A percentile compares a stretch with the other conserved stretches of the same genome.
Conservation (phyloP, 1,284 basidiomycete genomes). For the Rhodotorula sp. region DNA sequence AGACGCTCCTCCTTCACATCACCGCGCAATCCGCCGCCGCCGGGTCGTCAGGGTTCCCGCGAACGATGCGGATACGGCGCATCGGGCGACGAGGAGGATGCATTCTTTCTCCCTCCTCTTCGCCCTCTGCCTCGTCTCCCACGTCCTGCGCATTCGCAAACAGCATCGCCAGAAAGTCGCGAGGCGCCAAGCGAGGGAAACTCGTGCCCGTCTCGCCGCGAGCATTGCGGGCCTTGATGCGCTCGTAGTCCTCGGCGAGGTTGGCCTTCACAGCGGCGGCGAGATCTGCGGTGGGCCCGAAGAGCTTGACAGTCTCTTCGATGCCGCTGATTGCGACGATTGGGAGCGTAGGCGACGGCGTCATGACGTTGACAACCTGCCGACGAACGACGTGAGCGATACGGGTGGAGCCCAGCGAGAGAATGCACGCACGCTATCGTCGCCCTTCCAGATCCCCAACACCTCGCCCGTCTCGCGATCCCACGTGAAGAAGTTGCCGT, state of each 20-base stretch:
- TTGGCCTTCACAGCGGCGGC: slow-evolving; percentile 60
- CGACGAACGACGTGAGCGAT: too few relatives aligned
- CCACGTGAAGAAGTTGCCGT: slow-evolving; percentile 75
- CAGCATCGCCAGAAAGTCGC: too few relatives aligned
- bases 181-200: too few relatives aligned
- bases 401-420: too few relatives aligned
- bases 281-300: slow-evolving; percentile 60
- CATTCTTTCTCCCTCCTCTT: too few relatives aligned
- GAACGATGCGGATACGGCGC: too few relatives aligned
- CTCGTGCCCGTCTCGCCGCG: not conserved
- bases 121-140: too few relatives aligned
- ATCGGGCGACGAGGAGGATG: too few relatives aligned
- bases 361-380: slow-evolving; percentile 74
- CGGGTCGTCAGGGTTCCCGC: too few relatives aligned
- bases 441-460: slow-evolving; percentile 78
- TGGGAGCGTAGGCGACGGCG: slow-evolving; percentile 75
- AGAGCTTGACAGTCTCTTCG: slow-evolving; percentile 81
- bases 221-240: slow-evolving; percentile 51
- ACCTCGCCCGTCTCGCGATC: slow-evolving; percentile 65
- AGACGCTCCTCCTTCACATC: too few relatives aligned
- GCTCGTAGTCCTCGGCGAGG: slow-evolving; percentile 71
- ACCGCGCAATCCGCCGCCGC: too few relatives aligned
- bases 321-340: slow-evolving; percentile 81
- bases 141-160: too few relatives aligned
- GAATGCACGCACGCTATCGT: slow-evolving; percentile 54